Evolutionary conservation across 2,329 filamentous ascomycete species (phyloP), one percentile per base, ranked within the genome.

Genomic region (Pezicula carpinea): DNA sequence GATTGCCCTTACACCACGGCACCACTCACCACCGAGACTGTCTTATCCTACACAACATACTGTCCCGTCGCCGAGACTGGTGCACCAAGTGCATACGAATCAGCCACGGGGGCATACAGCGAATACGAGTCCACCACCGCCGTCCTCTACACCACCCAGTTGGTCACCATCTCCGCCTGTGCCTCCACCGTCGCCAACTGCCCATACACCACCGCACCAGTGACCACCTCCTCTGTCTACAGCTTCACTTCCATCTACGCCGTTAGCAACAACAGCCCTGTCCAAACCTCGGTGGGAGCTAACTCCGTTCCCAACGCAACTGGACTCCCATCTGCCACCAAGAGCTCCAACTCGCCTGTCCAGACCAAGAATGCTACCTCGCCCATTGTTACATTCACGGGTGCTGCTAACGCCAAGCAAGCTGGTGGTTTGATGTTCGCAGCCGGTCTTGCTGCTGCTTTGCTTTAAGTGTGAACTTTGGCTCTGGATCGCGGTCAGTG

Each of bases 21-120:
- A 31, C 33, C 33, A 35, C 3, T 4, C 17, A 66, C 63, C 15
- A 71, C 69, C 6, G 61, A 68, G 57, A 60, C 60, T 1, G 61
- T 73, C 23, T 53, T 67, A 14, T 36, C 72, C 29, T 72, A 69
- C 53, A 74, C 70, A 6, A 74, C 72, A 10, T 61, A 74, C 46
- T 74, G 69, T 59, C 69, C 66, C 15, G 59, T 72, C 44, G 59
- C 72, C 44, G 70, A 26, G 23, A 26, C 23, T 10, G 23, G 23
- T 6, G 23, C 11, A 6, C 23, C 23, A 3, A 8, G 11, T 8
- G 11, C 4, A 6, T 26, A 4, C 23, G 23, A 26, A 26, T 26
- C 23, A 26, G n/a, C n/a, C n/a, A n/a, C n/a, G n/a, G n/a, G n/a
- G n/a, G n/a, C n/a, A n/a, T n/a, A n/a, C n/a, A n/a, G n/a, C n/a